Conservation (phyloP, 1,139 yeast species). For the Diutina sp. region DNA sequence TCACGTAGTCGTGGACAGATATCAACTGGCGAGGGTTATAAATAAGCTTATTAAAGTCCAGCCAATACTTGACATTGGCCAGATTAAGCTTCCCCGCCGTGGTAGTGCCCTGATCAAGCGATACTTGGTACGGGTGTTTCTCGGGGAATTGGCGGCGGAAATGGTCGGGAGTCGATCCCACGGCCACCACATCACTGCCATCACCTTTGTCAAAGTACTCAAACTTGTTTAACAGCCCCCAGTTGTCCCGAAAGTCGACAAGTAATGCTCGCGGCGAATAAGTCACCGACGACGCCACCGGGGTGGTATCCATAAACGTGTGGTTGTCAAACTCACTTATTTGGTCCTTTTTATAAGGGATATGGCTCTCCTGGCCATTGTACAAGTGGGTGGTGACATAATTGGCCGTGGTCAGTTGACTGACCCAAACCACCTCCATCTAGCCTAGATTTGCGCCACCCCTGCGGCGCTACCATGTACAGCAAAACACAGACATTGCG, state of each 20-base stretch:
- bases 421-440: background rate
- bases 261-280: background rate
- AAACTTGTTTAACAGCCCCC: background rate
- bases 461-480: background rate
- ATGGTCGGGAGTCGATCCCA: background rate
- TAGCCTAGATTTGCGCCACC: background rate
- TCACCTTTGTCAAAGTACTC: background rate
- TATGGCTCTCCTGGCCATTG: background rate
- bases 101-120: background rate
- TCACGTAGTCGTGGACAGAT: background rate
- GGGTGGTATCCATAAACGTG: background rate
- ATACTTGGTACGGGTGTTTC: background rate
- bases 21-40: background rate
- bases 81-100: background rate
- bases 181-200: background rate
- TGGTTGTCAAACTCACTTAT: background rate
- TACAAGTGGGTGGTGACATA: background rate
- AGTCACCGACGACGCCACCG: background rate
- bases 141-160: background rate
- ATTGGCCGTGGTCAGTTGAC: background rate
- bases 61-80: background rate
- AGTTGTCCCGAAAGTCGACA: background rate
- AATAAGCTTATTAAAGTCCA: background rate
- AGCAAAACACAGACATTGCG: background rate
- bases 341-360: background rate